Base-by-base conservation (phyloP, 768 basidiomycete genomes). In the Guyanaporus albipodus region DNA sequence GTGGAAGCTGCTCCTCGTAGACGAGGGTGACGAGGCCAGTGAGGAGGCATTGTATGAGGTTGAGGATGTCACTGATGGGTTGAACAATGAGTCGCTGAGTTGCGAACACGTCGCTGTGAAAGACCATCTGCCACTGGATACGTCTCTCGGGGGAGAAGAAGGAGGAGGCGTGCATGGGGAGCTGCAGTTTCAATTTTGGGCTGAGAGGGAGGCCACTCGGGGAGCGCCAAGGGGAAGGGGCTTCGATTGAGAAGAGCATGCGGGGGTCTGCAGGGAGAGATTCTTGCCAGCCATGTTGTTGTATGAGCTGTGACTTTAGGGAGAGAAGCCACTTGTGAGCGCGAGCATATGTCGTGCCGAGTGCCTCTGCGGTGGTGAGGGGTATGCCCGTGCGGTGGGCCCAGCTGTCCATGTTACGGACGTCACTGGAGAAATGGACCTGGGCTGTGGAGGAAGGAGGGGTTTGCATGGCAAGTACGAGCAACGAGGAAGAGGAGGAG, bases 101-200 rank as follows among this genome's bases (percentile, higher is more conserved):
- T 58, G 83, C 82, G 67, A 85, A 86, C 41, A 81, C 79, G 66
- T 85, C 83, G 58, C 78, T 80, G 62, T 85, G 87, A 62, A 91
- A 91, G 57, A 89, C 86, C 87, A 90, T 89, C 64, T 90, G 80
- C 88, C 89, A 91, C 62, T 90, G 87, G 37, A 90, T 78, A 49
- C 86, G 80, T 55, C 88, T 73, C 63, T 91, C 86, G 10, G 87
- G 87, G 39, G 83, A 85, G 70, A 91, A 91, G 68, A 91, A 91
- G 21, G 88, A 87, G 32, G 82, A 83, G 31, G 88, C 87, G 53
- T 90, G 81, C 48, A 82, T 73, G 8, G 88, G 88, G 28, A 91
- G 76, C 59, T 86, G 82, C 7, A 90, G 71, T 37, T 75, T 81
- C 57, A 87, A 70, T 58, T 80, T 75, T 48, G 88, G 88, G 45